Conservation (phyloP, 2,329 filamentous ascomycete species). For the Raffaelea ambrosiae region DNA sequence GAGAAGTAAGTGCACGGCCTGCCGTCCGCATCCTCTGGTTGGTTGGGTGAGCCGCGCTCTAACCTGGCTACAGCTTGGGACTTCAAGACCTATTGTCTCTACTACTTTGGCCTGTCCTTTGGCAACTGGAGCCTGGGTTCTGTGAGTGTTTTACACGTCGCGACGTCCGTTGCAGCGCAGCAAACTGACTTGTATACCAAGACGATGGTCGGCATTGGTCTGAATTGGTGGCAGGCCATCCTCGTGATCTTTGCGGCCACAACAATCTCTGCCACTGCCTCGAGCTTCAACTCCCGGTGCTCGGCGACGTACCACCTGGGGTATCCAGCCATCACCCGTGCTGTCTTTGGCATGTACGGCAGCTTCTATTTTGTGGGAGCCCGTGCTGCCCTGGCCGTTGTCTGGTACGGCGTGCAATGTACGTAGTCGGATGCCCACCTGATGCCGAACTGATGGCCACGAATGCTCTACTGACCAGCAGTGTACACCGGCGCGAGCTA, state of each 20-base stretch:
- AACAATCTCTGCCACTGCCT: conserved; percentile 30
- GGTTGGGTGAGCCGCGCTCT: too few species aligned
- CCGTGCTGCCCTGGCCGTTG: conserved; percentile 26
- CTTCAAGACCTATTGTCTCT: conserved; percentile 30
- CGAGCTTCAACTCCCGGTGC: conserved; percentile 34
- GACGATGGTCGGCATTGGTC: conserved; percentile 26
- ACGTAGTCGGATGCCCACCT: too few species aligned
- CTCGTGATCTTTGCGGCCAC: conserved; percentile 34
- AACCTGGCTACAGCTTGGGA: too few species aligned
- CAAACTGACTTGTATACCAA: too few species aligned
- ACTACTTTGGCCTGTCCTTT: conserved; percentile 29
- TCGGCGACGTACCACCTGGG: conserved; percentile 32
- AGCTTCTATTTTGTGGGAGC: conserved; percentile 27
- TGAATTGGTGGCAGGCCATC: conserved; percentile 36
- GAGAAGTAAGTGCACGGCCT: too few species aligned
- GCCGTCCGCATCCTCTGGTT: too few species aligned
- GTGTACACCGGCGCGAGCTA: conserved; percentile 13
- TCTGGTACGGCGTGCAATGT: conserved; percentile 21
- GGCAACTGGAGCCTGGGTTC: conserved; percentile 34
- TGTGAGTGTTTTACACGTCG: too few species aligned
- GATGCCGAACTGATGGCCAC: neutral
- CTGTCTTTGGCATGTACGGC: conserved; percentile 31
- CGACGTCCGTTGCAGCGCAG: too few species aligned
- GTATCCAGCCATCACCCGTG: conserved; percentile 19
- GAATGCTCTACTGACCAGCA: conserved; percentile 9